These are phyloP conservation scores for Peterozyma toletana DNA, from an alignment of 805 yeast genomes.

Conservation along the genomic window DNA sequence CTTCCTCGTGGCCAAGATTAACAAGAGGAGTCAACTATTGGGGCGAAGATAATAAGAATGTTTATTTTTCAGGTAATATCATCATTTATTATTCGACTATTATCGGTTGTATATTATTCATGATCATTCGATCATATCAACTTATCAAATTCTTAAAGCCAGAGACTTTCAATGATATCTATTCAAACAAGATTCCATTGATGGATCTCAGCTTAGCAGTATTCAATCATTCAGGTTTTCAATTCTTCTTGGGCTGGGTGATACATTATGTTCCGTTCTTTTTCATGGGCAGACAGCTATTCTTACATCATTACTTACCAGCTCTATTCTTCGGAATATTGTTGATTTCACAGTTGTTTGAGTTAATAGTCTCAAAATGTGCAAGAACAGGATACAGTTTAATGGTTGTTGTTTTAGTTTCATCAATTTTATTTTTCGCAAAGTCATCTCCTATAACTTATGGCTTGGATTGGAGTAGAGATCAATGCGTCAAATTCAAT, in stretches of 20 bases:
- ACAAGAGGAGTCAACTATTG: constrained; percentile 55
- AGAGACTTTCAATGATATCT: neutral
- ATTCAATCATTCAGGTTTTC: neutral
- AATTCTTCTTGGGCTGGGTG: constrained; percentile 55
- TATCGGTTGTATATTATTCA: constrained; percentile 20
- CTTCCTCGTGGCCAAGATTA: constrained; percentile 57
- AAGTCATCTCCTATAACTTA: constrained; percentile 35
- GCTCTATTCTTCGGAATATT: constrained; percentile 71
- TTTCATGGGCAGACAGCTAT: constrained; percentile 88
- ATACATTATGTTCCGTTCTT: constrained; percentile 89
- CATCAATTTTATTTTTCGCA: constrained; percentile 17
- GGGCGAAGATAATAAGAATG: constrained; percentile 31
- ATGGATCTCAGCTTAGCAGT: too few relatives aligned
- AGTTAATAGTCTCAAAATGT: constrained; percentile 26
- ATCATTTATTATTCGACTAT: constrained; percentile 45
- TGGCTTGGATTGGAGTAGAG: constrained; percentile 38
- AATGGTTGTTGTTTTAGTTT: constrained; percentile 13
- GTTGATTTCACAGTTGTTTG: constrained; percentile 34
- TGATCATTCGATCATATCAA: constrained; percentile 9
- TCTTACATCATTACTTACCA: constrained; percentile 90
- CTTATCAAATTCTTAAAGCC: constrained; percentile 1
- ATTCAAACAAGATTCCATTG: neutral
- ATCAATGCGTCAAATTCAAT: constrained; percentile 27
- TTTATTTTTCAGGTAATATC: constrained; percentile 62
- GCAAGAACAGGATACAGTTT: constrained; percentile 19